These are phyloP conservation scores for Hirsutella thompsonii DNA, from an alignment of 2,329 filamentous ascomycete genomes.

Conservation along the genomic window DNA sequence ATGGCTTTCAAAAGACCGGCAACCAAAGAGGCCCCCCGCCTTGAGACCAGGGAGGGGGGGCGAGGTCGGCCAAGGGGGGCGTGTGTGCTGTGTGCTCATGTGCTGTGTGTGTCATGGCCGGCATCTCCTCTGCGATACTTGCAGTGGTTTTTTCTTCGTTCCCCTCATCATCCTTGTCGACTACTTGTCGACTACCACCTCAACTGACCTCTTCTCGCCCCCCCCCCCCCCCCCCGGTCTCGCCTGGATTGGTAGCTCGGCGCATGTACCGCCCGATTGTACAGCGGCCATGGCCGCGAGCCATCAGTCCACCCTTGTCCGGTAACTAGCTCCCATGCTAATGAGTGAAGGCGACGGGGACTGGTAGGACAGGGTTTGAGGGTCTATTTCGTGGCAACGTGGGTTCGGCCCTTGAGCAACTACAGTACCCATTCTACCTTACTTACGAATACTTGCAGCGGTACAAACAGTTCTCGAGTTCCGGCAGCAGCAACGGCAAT, in stretches of 20 bases:
- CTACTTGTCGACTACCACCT: neutral
- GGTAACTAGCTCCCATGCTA: neutral
- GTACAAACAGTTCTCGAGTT: too few species aligned
- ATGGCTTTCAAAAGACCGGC: neutral
- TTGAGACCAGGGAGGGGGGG: neutral
- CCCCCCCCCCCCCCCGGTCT: neutral
- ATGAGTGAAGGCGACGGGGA: neutral
- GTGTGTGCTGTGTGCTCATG: too few species aligned
- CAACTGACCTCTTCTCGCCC: neutral
- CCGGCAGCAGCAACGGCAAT: neutral
- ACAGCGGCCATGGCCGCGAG: too few species aligned
- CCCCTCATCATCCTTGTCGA: neutral
- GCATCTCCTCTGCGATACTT: neutral
- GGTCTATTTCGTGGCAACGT: neutral
- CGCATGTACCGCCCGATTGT: neutral
- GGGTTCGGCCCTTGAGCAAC: neutral
- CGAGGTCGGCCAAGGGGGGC: neutral
- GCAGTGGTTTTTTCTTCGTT: too few species aligned
- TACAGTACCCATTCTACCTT: too few species aligned
- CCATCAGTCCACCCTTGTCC: too few species aligned
- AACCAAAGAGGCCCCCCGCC: neutral
- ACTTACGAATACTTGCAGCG: too few species aligned
- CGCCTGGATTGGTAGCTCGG: neutral
- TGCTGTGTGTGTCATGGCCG: neutral
- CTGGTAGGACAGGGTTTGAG: neutral